phyloP scores from a whole-genome alignment of 257 asterid genomes.

The Cynanchum wilfordii region DNA sequence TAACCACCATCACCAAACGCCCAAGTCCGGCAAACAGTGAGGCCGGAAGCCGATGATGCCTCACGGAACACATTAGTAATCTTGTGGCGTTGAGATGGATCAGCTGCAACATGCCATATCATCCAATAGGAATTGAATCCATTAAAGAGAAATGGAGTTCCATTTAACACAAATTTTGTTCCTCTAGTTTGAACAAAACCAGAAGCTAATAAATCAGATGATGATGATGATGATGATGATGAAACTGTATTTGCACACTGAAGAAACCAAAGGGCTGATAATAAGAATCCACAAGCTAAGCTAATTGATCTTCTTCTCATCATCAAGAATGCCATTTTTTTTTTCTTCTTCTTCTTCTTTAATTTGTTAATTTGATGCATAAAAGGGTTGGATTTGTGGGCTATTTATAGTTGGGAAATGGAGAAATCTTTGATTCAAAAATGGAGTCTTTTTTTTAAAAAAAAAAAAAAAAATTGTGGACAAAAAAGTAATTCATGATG shows the following conservation, averaged over 20 bases:
- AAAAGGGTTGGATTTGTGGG: background rate
- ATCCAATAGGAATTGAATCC: conserved; percentile 82
- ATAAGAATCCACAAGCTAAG: background rate
- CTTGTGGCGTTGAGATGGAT: conserved; percentile 43
- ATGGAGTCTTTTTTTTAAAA: too few species aligned
- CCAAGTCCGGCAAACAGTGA: conserved; percentile 68
- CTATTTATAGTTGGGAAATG: conserved; percentile 2
- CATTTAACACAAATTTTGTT: conserved; percentile 45
- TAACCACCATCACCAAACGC: conserved; percentile 66
- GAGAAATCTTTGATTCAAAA: background rate
- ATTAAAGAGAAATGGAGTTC: conserved; percentile 60
- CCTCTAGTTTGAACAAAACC: conserved; percentile 41
- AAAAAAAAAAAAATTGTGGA: background rate
- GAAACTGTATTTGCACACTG: background rate
- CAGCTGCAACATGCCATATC: conserved; percentile 60
- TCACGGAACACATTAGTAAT: conserved; percentile 48
- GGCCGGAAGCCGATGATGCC: conserved; percentile 56
- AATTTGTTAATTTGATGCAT: background rate
- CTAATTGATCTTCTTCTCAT: background rate
- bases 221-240: too few species aligned
- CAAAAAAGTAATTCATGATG: background rate
- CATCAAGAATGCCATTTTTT: conserved; percentile 1
- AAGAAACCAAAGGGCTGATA: background rate
- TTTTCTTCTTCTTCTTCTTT: too few species aligned
- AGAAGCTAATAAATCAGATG: background rate